Percentiles rank a stretch among this genome's conserved stretches.
These are phyloP conservation scores for Lentinula sp. DNA, from an alignment of 768 basidiomycete species.

Conservation along the genomic window DNA sequence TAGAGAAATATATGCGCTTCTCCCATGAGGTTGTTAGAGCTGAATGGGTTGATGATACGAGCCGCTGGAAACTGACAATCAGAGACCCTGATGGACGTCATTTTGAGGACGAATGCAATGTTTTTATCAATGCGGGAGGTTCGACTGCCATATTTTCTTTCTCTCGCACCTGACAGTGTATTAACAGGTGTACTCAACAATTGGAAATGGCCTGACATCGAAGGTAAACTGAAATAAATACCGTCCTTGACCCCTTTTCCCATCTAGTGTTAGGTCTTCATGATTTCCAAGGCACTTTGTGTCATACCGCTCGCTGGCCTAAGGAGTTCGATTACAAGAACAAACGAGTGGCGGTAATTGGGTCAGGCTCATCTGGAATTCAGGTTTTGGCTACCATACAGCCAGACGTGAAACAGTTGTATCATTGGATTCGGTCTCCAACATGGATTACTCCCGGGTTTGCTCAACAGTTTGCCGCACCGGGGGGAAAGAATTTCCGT, in stretches of 20 bases:
- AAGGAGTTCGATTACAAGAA: conserved; percentile 29
- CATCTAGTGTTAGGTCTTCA: conserved; percentile 22
- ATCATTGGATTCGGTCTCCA: conserved; percentile 38
- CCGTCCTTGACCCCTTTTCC: not conserved
- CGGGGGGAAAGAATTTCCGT: conserved; percentile 20
- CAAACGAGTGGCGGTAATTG: conserved; percentile 37
- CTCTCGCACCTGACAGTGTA: not conserved
- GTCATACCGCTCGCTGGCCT: conserved; percentile 45
- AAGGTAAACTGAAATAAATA: conserved; percentile 11
- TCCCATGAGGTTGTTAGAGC: conserved; percentile 36
- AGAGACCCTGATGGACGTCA: conserved; percentile 19
- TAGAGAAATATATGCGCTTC: conserved; percentile 35
- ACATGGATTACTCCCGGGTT: conserved; percentile 37
- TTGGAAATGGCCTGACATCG: conserved; percentile 50
- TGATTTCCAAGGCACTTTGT: conserved; percentile 39
- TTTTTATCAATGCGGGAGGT: conserved; percentile 20
- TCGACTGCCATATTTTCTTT: not conserved
- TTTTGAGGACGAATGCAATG: conserved; percentile 16
- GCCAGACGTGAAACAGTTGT: conserved; percentile 28
- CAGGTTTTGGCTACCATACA: conserved; percentile 40
- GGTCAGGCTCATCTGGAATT: conserved; percentile 35
- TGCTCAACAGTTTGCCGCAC: conserved; percentile 21
- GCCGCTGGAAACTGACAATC: conserved; percentile 36
- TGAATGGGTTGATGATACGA: conserved; percentile 27
- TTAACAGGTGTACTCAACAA: conserved; percentile 14